These are phyloP conservation scores for Pholiota microspora DNA, from an alignment of 768 basidiomycete species.

Conservation along the genomic window DNA sequence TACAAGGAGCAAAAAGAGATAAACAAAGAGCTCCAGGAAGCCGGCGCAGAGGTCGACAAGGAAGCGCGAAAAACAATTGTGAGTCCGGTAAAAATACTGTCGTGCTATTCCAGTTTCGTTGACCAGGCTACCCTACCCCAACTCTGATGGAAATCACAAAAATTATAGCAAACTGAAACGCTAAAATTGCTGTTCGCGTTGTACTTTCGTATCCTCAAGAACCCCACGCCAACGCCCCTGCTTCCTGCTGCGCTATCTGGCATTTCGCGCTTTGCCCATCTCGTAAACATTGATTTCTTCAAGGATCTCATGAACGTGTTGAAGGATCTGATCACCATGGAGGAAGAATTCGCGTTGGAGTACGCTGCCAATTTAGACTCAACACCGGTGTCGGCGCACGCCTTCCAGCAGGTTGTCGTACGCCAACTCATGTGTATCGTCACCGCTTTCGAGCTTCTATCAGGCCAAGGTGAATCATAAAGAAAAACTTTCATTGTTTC, in stretches of 20 bases:
- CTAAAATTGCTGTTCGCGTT: slow-evolving; percentile 95
- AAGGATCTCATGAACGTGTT: slow-evolving; percentile 89
- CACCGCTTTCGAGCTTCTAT: slow-evolving; percentile 96
- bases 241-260: slow-evolving; percentile 88
- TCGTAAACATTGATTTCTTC: slow-evolving; percentile 99
- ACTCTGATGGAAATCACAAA: slow-evolving; percentile 30
- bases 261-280: slow-evolving; percentile 90
- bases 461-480: slow-evolving; percentile 76
- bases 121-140: neutral
- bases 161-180: slow-evolving; percentile 91
- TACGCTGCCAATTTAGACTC: slow-evolving; percentile 16
- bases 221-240: slow-evolving; percentile 71
- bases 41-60: slow-evolving; percentile 89
- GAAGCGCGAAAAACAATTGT: slow-evolving; percentile 85
- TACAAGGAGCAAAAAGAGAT: slow-evolving; percentile 89
- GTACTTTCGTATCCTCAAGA: slow-evolving; percentile 95
- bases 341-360: slow-evolving; percentile 32
- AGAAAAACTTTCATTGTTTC: too few species aligned
- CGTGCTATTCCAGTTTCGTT: slow-evolving; percentile 6
- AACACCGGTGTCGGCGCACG: slow-evolving; percentile 10
- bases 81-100: slow-evolving; percentile 31
- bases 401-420: slow-evolving; percentile 39
- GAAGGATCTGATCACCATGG: slow-evolving; percentile 67
- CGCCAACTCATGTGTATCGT: slow-evolving; percentile 82
- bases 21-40: slow-evolving; percentile 89